These are phyloP conservation scores for Rhodotorula toruloides DNA, from an alignment of 768 basidiomycete genomes.

Conservation along the genomic window DNA sequence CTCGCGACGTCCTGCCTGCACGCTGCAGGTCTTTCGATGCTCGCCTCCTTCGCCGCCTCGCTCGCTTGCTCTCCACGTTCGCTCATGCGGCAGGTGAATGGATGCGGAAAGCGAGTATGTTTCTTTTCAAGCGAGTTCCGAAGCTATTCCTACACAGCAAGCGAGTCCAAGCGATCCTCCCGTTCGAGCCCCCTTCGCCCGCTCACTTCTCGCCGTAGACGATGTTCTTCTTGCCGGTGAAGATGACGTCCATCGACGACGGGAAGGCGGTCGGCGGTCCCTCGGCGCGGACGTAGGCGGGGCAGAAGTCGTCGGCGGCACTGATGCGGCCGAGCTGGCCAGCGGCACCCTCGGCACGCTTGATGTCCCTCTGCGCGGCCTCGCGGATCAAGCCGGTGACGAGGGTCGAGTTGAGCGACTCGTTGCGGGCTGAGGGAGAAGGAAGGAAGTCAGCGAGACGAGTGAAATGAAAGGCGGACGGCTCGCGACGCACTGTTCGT, in stretches of 20 bases:
- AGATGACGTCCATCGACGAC: background rate
- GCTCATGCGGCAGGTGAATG: no score
- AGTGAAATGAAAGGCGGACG: background rate
- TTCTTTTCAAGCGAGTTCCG: no score
- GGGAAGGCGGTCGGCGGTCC: background rate
- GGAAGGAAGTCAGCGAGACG: background rate
- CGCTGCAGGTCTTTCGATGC: no score
- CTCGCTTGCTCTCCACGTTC: no score
- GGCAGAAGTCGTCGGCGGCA: background rate
- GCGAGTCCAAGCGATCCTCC: no score
- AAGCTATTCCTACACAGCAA: no score
- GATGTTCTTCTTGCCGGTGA: background rate
- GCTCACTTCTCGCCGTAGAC: no score
- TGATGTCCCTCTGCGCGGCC: background rate
- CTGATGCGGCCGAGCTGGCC: conserved; percentile 1
- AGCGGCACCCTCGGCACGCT: background rate
- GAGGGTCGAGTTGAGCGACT: conserved; percentile 11
- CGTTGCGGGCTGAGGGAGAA: background rate
- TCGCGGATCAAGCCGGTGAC: background rate
- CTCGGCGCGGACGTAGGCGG: background rate
- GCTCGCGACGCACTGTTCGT: conserved; percentile 1
- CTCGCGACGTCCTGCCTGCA: no score
- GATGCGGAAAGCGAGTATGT: no score
- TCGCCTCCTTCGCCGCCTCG: no score
- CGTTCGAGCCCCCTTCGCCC: no score